Evolutionary conservation across 2,329 filamentous ascomycete genomes (phyloP).

Genomic region (Trichoderma sp.): DNA sequence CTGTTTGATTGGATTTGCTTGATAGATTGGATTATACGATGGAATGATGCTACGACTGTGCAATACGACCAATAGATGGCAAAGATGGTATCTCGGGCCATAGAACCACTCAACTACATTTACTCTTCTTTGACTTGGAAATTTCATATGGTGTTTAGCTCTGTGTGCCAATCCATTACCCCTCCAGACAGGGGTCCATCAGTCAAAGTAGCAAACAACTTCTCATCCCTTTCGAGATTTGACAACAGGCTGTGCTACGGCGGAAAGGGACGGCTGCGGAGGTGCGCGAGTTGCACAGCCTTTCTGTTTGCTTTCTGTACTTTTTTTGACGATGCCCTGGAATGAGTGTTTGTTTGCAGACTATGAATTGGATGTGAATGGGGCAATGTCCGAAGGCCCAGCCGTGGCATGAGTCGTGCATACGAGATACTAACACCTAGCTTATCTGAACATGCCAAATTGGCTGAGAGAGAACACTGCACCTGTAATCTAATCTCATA

Average conservation of each 20-base stretch:
- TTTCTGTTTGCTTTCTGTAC: not conserved
- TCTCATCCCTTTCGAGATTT: not conserved
- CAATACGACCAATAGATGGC: not conserved
- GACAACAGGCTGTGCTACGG: conserved; percentile 1
- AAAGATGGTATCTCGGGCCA: not conserved
- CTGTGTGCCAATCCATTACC: conserved; percentile 5
- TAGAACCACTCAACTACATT: not conserved
- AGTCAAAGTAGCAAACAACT: conserved; percentile 4
- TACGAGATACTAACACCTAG: too few relatives aligned
- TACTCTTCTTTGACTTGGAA: too few relatives aligned
- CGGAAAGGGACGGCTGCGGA: not conserved
- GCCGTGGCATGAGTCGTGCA: too few relatives aligned
- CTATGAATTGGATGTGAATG: too few relatives aligned
- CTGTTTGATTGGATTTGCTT: not conserved
- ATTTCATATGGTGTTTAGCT: too few relatives aligned
- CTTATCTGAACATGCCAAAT: too few relatives aligned
- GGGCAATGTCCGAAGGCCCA: too few relatives aligned
- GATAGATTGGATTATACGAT: not conserved
- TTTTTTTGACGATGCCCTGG: not conserved
- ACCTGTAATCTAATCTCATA: too few relatives aligned
- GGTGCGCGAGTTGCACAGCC: not conserved
- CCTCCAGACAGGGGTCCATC: not conserved
- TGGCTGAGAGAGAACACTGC: too few relatives aligned
- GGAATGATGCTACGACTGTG: not conserved
- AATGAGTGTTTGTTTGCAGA: conserved; percentile 3